Evolutionary conservation across 768 basidiomycete species (phyloP).

Genomic region (Suillus variegatus): DNA sequence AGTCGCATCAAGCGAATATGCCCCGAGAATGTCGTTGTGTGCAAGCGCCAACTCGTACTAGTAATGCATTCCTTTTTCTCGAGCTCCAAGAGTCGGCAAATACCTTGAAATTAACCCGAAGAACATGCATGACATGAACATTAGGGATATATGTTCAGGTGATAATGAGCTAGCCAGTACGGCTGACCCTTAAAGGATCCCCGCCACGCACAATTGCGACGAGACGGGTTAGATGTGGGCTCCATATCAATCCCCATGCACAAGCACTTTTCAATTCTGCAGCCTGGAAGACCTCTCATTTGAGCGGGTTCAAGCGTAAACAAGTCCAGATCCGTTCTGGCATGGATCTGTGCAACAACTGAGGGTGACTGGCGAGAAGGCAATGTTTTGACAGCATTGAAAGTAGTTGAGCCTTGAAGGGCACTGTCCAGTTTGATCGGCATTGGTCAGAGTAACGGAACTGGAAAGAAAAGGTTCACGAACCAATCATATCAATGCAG

Average conservation of each 20-base stretch:
- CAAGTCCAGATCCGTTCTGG: background rate
- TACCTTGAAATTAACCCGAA: background rate
- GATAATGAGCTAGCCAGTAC: background rate
- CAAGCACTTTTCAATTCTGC: background rate
- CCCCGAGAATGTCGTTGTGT: background rate
- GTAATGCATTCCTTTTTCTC: background rate
- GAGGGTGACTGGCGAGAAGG: background rate
- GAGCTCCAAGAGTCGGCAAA: background rate
- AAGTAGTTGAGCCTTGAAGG: no score
- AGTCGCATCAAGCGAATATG: background rate
- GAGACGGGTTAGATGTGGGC: background rate
- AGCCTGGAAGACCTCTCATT: background rate
- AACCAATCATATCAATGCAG: background rate
- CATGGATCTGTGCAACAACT: background rate
- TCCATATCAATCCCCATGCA: background rate
- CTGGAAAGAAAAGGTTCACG: background rate
- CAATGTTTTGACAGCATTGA: background rate
- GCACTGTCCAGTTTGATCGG: no score
- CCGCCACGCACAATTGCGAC: no score
- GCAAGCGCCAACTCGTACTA: background rate
- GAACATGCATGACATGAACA: background rate
- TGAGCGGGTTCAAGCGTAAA: background rate
- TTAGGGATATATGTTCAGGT: background rate
- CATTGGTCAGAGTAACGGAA: background rate
- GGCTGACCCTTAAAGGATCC: background rate